Base-by-base conservation (phyloP, 2,329 filamentous ascomycete species). In the Phaeoacremonium minimum region DNA sequence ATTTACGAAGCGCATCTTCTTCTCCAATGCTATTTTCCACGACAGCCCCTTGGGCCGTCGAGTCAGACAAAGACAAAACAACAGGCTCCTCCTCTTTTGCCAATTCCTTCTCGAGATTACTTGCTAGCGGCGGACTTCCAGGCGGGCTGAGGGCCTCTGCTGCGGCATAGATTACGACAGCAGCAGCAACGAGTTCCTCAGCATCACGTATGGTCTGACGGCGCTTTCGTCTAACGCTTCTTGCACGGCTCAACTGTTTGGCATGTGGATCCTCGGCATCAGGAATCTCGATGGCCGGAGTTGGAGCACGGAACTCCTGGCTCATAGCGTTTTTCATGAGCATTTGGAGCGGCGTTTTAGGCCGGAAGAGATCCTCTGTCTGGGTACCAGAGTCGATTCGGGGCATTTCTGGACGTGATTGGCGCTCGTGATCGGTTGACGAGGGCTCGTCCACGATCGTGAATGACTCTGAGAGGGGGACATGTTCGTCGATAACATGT, bases 141-240 rank as follows among this genome's bases (percentile, higher is more conserved):
- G 57, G 58, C 31, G 66, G 65, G 38, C 64, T 69, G 39, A 75
- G 50, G 30, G 61, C 64, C 42, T 71, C 69, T 20, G 63, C 69
- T 7, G 71, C 63, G 28, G 74, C 72, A 42, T 73, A 73, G 15
- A 77, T 65, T 16, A 75, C 63, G 16, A 75, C 73, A 12, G 69
- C 73, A 20, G 73, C 68, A 20, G 73, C 73, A 19, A 76, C 56
- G 20, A 67, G 64, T 40, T 77, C 74, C 50, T 77, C 72, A 13
- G 66, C 67, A 13, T 66, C 56, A 26, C 61, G 63, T 20, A 70
- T 55, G n/a, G 62, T 61, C 40, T 65, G 56, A 40, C 61, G 68
- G 36, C 66, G 62, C 44, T 66, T 67, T 35, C 65, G 66, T 37
- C 61, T 64, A 14, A 73, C 48, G 32, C 63, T 71, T 36, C 58